Evolutionary conservation across 768 basidiomycete species (phyloP).

Genomic region (Nevesoporus exiguus): DNA sequence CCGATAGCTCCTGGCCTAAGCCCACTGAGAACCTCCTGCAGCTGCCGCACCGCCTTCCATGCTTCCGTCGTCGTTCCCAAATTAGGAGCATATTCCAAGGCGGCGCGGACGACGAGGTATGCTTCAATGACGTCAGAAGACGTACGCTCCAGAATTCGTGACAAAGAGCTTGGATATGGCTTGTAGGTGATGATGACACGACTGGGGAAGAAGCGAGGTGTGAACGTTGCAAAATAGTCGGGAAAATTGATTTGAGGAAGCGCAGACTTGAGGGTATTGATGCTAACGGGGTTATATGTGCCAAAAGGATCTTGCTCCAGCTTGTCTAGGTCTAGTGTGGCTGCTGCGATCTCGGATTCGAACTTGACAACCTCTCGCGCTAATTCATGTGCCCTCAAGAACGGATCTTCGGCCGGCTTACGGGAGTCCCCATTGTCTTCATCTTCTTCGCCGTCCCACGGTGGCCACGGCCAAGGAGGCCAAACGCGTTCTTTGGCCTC

Average conservation of each 20-base stretch:
- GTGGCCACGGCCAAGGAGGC: conserved; percentile 87
- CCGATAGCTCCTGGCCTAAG: conserved; percentile 84
- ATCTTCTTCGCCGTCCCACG: conserved; percentile 71
- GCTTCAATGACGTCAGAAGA: conserved; percentile 73
- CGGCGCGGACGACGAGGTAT: conserved; percentile 80
- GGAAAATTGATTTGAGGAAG: conserved; percentile 79
- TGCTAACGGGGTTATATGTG: conserved; percentile 81
- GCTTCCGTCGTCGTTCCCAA: conserved; percentile 75
- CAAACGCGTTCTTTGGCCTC: conserved; percentile 42
- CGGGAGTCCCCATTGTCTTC: conserved; percentile 39
- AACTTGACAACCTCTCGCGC: conserved; percentile 73
- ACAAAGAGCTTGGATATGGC: conserved; percentile 65
- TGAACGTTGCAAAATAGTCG: conserved; percentile 83
- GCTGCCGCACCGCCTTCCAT: conserved; percentile 67
- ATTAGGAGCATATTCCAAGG: conserved; percentile 61
- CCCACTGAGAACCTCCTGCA: conserved; percentile 74
- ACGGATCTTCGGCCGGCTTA: conserved; percentile 33
- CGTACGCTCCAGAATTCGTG: conserved; percentile 64
- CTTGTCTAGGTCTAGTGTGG: conserved; percentile 77
- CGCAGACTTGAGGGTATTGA: conserved; percentile 63
- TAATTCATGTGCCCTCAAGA: conserved; percentile 53
- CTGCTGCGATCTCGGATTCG: conserved; percentile 73
- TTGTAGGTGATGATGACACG: conserved; percentile 83
- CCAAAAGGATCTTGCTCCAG: conserved; percentile 76
- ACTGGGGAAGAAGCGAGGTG: conserved; percentile 70